Evolutionary conservation across 2,329 filamentous ascomycete genomes (phyloP), one percentile per base, ranked within the genome.

Genomic region (Cryphonectria japonica): DNA sequence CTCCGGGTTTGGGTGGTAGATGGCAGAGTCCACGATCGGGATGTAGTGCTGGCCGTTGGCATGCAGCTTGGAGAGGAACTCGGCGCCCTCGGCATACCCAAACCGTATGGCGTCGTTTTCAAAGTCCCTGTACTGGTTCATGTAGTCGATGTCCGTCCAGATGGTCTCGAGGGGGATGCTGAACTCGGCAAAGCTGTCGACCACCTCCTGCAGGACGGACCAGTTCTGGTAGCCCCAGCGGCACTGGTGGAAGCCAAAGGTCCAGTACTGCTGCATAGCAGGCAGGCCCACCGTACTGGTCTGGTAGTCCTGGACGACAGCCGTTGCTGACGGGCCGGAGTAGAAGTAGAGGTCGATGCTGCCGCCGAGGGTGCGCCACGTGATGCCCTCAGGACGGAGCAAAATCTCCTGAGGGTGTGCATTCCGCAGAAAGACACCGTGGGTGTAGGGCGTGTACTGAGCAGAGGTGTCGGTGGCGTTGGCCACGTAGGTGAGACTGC

Each of bases 201-300:
- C 86, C 0, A 93, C 90, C 66, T 89, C 87, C 73, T 91, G 86
- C 3, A 93, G 77, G 39, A 88, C 85, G 1, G 88, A 87, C 89
- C 91, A 94, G 76, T 93, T 93, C 54, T 86, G 82, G 78, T 96
- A 96, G 0, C 93, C 93, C 90, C 93, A 96, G 71, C 92, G 87
- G 76, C 93, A 95, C 78, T 97, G 93, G 74, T 97, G 93, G 78
- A 87, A 95, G 0, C 94, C 94, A 72, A 97, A 89, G 0, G 91
- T 89, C 85, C 89, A 95, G 81, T 96, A 96, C 75, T 92, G 90
- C 77, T 95, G 91, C 88, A 95, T 90, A 0, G 90, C 90, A 0
- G 93, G 93, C 6, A 93, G 82, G 0, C 93, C 93, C 67, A 91
- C 83, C 1, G 90, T 87, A 68, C 87, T 89, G 70, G 82, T 80